phyloP scores from a whole-genome alignment of 1,139 yeast species.

The Candida glucosophila region DNA sequence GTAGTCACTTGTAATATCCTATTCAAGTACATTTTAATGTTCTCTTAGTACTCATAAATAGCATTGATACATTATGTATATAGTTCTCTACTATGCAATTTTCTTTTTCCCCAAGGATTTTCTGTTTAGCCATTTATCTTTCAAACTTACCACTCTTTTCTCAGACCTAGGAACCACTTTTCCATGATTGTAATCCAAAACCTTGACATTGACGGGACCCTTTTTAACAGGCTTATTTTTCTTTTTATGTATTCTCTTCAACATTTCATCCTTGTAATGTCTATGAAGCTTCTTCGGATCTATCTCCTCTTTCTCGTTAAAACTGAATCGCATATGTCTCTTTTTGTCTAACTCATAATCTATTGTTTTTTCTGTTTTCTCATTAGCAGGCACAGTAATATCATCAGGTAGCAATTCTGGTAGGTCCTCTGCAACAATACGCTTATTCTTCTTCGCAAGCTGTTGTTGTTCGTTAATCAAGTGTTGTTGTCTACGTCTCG shows the following conservation, averaged over 20 bases:
- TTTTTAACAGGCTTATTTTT: conserved; percentile 32
- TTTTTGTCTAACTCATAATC: conserved; percentile 12
- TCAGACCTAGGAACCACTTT: conserved; percentile 41
- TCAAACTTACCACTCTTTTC: conserved; percentile 29
- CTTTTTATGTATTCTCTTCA: conserved; percentile 31
- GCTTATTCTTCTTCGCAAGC: conserved; percentile 22
- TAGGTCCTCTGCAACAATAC: conserved; percentile 16
- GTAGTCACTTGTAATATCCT: no score
- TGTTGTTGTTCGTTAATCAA: conserved; percentile 42
- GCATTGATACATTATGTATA: no score
- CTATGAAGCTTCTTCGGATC: conserved; percentile 11
- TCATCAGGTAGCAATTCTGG: conserved; percentile 48
- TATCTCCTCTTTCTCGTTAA: conserved; percentile 26
- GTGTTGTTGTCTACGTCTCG: conserved; percentile 44
- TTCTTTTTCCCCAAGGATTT: conserved; percentile 36
- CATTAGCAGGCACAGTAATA: no score
- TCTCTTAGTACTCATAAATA: no score
- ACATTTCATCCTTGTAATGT: conserved; percentile 31
- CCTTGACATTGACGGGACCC: conserved; percentile 52
- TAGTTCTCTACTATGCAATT: neutral
- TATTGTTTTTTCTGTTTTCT: conserved; percentile 8
- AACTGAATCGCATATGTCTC: conserved; percentile 37
- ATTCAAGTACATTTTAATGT: no score
- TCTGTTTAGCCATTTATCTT: conserved; percentile 55
- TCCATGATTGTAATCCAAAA: conserved; percentile 20